Percentiles rank a stretch among this genome's conserved stretches.
Conservation (phyloP, 2,329 filamentous ascomycete species). For the Fusarium verticillioides region DNA sequence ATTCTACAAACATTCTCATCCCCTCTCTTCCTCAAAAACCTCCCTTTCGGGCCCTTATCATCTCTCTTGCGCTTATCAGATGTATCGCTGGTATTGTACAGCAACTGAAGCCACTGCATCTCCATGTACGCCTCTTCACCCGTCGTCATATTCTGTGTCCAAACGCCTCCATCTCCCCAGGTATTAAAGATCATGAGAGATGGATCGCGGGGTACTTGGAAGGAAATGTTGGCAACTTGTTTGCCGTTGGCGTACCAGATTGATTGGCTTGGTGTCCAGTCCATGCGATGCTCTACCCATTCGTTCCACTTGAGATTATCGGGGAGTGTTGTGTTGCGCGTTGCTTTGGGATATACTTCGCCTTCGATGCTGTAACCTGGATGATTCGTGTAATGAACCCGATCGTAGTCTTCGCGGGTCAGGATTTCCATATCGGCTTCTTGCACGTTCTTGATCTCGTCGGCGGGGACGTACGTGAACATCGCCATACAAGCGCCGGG, state of each 20-base stretch:
- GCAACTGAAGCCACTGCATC: neutral
- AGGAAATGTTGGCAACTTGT: neutral
- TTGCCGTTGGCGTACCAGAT: neutral
- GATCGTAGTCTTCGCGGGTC: neutral
- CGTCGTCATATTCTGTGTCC: neutral
- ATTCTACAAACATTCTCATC: neutral
- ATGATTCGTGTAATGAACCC: neutral
- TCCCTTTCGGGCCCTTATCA: neutral
- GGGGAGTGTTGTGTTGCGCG: neutral
- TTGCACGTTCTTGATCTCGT: neutral
- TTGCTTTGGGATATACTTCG: neutral
- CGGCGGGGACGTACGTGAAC: neutral
- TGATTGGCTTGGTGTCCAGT: neutral
- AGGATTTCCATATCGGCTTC: neutral
- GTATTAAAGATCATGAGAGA: neutral
- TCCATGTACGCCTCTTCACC: neutral
- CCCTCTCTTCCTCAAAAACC: neutral
- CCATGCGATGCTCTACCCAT: neutral
- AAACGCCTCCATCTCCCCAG: neutral
- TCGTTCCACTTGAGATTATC: neutral
- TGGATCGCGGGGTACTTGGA: neutral
- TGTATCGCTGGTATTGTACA: neutral
- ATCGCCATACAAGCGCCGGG: neutral
- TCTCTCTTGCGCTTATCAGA: neutral
- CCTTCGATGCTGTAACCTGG: neutral